Percentiles rank a stretch among this genome's conserved stretches.
These are phyloP conservation scores for Zygoascus ofunaensis DNA, from an alignment of 805 yeast species.

Conservation along the genomic window DNA sequence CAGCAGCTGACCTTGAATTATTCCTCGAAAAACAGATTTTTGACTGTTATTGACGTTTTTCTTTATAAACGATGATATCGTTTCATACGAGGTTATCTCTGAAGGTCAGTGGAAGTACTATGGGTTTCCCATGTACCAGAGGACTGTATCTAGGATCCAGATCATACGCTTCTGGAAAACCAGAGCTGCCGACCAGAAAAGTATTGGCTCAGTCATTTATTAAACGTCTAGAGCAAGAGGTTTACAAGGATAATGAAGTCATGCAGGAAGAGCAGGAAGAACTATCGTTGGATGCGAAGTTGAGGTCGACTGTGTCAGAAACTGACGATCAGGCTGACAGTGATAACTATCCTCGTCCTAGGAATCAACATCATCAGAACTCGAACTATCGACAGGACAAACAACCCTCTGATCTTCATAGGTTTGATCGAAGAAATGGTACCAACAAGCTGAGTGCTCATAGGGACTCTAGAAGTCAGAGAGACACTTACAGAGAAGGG, in stretches of 20 bases:
- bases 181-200: background rate
- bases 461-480: background rate
- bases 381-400: background rate
- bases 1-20: too few species aligned
- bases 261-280: conserved; percentile 3
- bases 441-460: background rate
- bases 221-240: conserved; percentile 1
- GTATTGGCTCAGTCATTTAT: background rate
- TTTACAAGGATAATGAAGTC: background rate
- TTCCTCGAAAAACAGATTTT: too few species aligned
- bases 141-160: too few species aligned
- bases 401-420: background rate
- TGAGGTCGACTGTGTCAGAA: background rate
- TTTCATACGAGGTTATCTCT: too few species aligned
- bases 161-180: background rate
- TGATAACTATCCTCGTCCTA: too few species aligned
- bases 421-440: too few species aligned
- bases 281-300: background rate
- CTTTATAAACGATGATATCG: too few species aligned
- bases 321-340: background rate
- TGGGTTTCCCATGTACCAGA: too few species aligned
- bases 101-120: too few species aligned
- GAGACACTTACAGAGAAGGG: background rate
- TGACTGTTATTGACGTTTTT: too few species aligned
- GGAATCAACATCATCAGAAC: background rate